Conservation (phyloP, 208 protist species). For the Acanthamoeba sp. region DNA sequence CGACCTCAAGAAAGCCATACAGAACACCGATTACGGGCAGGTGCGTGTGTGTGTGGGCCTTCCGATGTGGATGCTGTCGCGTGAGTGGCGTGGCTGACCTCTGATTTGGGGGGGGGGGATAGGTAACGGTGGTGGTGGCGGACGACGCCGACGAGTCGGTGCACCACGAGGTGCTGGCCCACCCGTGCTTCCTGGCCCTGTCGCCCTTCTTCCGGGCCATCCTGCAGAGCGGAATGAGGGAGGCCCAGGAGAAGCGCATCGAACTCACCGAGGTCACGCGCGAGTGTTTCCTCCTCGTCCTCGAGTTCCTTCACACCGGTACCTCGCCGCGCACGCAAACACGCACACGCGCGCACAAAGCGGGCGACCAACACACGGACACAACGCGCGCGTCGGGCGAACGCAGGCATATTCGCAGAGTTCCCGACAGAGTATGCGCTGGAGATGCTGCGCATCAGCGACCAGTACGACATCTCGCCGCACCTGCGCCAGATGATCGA, state of each 20-base stretch:
- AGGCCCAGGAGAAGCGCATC: constrained; percentile 45
- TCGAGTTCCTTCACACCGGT: constrained; percentile 57
- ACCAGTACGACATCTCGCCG: constrained; percentile 6
- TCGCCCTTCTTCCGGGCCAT: constrained; percentile 50
- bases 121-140: constrained; percentile 12
- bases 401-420: background rate
- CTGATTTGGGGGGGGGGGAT: no score
- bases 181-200: constrained; percentile 39
- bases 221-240: background rate
- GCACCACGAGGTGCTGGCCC: background rate
- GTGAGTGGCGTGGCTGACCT: background rate
- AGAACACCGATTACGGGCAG: background rate
- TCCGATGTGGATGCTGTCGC: no score
- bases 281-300: background rate
- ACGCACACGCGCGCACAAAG: background rate
- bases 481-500: constrained; percentile 5
- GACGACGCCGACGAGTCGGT: background rate
- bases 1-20: background rate
- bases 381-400: background rate
- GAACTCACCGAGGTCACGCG: constrained; percentile 21
- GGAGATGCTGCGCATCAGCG: constrained; percentile 46
- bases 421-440: background rate
- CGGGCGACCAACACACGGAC: background rate
- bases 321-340: background rate
- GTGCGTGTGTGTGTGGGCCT: background rate